These are phyloP conservation scores for Mycena olivaceomarginata DNA, from an alignment of 768 basidiomycete genomes.

Conservation along the genomic window DNA sequence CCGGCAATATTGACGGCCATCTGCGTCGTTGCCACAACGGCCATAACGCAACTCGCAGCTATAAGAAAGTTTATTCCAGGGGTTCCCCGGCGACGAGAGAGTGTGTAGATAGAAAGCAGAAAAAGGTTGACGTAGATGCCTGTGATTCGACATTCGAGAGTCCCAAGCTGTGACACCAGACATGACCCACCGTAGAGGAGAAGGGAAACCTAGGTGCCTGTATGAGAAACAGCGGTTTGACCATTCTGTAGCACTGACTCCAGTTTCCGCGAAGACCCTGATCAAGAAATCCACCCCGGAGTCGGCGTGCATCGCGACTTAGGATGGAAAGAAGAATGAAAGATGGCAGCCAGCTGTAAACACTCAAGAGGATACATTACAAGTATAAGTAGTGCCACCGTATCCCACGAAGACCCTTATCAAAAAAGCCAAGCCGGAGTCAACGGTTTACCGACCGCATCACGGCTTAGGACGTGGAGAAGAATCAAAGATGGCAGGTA, in stretches of 20 bases:
- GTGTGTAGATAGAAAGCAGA: neutral
- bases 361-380: no score
- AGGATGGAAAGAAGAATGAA: no score
- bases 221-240: neutral
- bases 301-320: no score
- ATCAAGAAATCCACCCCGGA: neutral
- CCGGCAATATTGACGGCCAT: neutral
- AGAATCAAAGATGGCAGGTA: no score
- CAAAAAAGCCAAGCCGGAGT: no score
- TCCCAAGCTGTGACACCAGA: neutral
- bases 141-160: neutral
- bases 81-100: neutral
- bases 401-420: no score
- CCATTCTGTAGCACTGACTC: neutral
- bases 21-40: neutral
- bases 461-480: no score
- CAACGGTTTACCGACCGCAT: no score
- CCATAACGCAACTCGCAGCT: neutral
- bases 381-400: no score
- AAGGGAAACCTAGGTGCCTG: neutral
- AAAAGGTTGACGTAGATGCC: constrained; percentile 3
- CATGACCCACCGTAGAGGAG: neutral
- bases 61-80: neutral
- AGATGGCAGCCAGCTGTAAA: no score
- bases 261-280: neutral